Percentiles rank a stretch among this genome's conserved stretches.
These are phyloP conservation scores for Aspergillus melleus DNA, from an alignment of 2,329 filamentous ascomycete genomes.

Conservation along the genomic window DNA sequence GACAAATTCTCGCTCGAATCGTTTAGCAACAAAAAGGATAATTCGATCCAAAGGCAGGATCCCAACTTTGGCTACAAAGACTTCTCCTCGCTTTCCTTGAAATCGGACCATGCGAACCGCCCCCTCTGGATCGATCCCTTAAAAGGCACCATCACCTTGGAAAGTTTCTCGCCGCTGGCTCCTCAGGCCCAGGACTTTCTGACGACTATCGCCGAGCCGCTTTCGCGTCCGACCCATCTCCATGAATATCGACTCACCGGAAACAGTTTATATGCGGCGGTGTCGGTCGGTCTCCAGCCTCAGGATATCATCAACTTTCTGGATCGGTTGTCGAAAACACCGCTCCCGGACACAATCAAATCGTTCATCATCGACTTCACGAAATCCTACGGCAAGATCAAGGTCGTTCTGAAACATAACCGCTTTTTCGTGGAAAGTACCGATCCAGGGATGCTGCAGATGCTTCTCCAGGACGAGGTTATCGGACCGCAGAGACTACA, in stretches of 20 bases:
- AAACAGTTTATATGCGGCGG: slow-evolving; percentile 91
- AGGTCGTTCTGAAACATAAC: slow-evolving; percentile 91
- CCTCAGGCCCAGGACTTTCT: slow-evolving; percentile 89
- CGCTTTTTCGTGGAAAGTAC: slow-evolving; percentile 92
- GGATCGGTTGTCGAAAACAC: slow-evolving; percentile 85
- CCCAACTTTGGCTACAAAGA: slow-evolving; percentile 66
- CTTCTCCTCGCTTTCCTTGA: slow-evolving; percentile 78
- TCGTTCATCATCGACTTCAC: slow-evolving; percentile 81
- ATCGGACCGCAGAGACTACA: slow-evolving; percentile 80
- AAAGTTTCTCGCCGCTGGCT: slow-evolving; percentile 89
- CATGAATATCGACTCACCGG: slow-evolving; percentile 92
- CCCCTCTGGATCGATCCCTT: slow-evolving; percentile 92
- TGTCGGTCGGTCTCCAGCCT: slow-evolving; percentile 88
- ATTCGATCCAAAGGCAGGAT: slow-evolving; percentile 45
- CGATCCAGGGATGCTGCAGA: slow-evolving; percentile 82
- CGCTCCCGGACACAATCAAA: slow-evolving; percentile 76
- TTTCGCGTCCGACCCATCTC: slow-evolving; percentile 83
- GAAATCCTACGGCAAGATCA: slow-evolving; percentile 90
- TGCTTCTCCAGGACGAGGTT: slow-evolving; percentile 77
- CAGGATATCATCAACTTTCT: slow-evolving; percentile 87
- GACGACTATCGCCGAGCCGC: slow-evolving; percentile 91
- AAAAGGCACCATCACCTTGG: slow-evolving; percentile 83
- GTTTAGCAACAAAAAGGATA: slow-evolving; percentile 50
- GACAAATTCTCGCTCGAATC: slow-evolving; percentile 56
- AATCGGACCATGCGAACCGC: slow-evolving; percentile 83